Conservation (phyloP, 306 rosid species). For the Dalbergia oliveri region DNA sequence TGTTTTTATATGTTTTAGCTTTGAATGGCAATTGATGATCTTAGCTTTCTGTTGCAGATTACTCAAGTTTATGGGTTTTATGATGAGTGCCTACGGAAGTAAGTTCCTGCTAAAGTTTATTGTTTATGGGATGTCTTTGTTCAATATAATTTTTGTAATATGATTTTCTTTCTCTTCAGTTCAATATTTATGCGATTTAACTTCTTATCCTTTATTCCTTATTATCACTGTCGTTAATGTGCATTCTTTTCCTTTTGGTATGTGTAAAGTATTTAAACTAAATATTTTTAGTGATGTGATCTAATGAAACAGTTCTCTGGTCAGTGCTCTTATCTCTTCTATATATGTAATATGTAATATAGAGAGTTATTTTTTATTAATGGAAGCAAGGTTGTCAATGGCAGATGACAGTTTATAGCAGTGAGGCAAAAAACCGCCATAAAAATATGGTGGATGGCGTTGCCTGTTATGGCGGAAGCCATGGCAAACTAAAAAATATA, state of each 20-base stretch:
- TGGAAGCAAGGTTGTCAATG: too few relatives aligned
- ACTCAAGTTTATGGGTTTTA: slow-evolving; percentile 98
- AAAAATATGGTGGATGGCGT: too few relatives aligned
- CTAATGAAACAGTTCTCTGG: neutral
- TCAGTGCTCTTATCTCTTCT: neutral
- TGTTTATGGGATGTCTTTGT: slow-evolving; percentile 24
- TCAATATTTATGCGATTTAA: neutral
- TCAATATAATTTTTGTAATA: neutral
- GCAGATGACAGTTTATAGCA: too few relatives aligned
- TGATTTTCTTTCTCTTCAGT: slow-evolving; percentile 10
- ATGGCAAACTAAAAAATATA: too few relatives aligned
- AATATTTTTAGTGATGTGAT: neutral
- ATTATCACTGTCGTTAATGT: neutral
- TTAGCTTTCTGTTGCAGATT: slow-evolving; percentile 70
- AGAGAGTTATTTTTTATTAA: neutral
- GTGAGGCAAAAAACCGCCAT: too few relatives aligned
- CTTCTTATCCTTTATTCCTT: neutral
- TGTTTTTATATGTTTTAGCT: slow-evolving; percentile 4
- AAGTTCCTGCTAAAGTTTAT: slow-evolving; percentile 59
- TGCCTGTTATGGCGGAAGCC: too few relatives aligned
- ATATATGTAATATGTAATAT: too few relatives aligned
- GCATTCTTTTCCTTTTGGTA: neutral
- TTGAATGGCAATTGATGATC: slow-evolving; percentile 43
- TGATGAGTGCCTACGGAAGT: slow-evolving; percentile 96
- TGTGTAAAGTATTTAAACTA: neutral